Evolutionary conservation across 1,284 basidiomycete species (phyloP).

Genomic region (Cutaneotrichosporon sp.): DNA sequence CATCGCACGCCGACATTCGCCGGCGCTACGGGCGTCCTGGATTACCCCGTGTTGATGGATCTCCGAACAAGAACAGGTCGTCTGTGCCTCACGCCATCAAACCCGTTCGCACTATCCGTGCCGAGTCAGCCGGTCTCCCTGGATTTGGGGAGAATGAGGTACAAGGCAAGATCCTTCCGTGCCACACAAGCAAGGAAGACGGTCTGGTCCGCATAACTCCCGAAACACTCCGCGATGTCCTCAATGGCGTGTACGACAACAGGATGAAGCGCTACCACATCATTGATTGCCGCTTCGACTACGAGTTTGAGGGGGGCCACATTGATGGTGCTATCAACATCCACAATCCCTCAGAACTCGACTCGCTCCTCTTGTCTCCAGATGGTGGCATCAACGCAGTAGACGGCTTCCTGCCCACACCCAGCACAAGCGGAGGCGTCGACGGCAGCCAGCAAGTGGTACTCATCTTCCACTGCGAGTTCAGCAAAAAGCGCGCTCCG

Average conservation of each 20-base stretch:
- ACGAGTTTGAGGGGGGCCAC: slow-evolving; percentile 92
- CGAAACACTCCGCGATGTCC: slow-evolving; percentile 69
- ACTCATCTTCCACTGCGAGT: slow-evolving; percentile 97
- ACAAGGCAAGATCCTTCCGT: slow-evolving; percentile 87
- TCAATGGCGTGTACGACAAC: slow-evolving; percentile 65
- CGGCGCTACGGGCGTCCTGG: slow-evolving; percentile 23
- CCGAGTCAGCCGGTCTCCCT: slow-evolving; percentile 54
- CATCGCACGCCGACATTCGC: slow-evolving; percentile 27
- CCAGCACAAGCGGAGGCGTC: slow-evolving; percentile 73
- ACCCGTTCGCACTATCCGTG: neutral
- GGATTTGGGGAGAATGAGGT: slow-evolving; percentile 91
- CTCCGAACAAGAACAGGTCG: slow-evolving; percentile 2
- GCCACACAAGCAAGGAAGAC: slow-evolving; percentile 87
- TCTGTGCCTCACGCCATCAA: neutral
- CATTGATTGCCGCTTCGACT: slow-evolving; percentile 96
- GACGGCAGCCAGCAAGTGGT: slow-evolving; percentile 64
- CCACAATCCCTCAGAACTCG: slow-evolving; percentile 73
- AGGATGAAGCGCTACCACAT: slow-evolving; percentile 67
- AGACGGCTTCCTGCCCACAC: slow-evolving; percentile 57
- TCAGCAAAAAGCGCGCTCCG: slow-evolving; percentile 88
- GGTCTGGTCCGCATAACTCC: slow-evolving; percentile 86
- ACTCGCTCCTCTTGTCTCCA: slow-evolving; percentile 68
- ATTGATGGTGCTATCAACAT: slow-evolving; percentile 88
- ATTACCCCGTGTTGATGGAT: slow-evolving; percentile 4
- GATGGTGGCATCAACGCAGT: slow-evolving; percentile 48